Evolutionary conservation across 176 grass and related monocot species (phyloP).

Genomic region (sorghum (Sorghum bicolor)): Sorghum_bicolor_NCBIv3 NC_012870.2:75444501-75445000

Average conservation of each 20-base stretch:
- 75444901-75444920: background rate
- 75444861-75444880: slow-evolving; percentile 99
- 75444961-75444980: background rate
- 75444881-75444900: slow-evolving; percentile 54
- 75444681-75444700: slow-evolving; percentile 98
- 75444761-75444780: slow-evolving; percentile 2
- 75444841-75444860: slow-evolving; percentile 97
- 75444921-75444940: background rate
- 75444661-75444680: slow-evolving; percentile 98
- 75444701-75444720: slow-evolving; percentile 89
- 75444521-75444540: background rate
- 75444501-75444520: background rate
- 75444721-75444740: background rate
- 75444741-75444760: background rate
- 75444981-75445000: slow-evolving; percentile 12
- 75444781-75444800: background rate
- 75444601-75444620: slow-evolving; percentile 45
- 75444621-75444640: slow-evolving; percentile 96
- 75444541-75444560: background rate
- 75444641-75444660: slow-evolving; percentile 99
- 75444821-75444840: slow-evolving; percentile 98
- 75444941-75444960: background rate
- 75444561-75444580: background rate
- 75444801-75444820: slow-evolving; percentile 34
- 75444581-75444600: background rate